Evolutionary conservation across 2,329 filamentous ascomycete genomes (phyloP), one percentile per base, ranked within the genome.

Genomic region (Nothomitra cinnamomea): DNA sequence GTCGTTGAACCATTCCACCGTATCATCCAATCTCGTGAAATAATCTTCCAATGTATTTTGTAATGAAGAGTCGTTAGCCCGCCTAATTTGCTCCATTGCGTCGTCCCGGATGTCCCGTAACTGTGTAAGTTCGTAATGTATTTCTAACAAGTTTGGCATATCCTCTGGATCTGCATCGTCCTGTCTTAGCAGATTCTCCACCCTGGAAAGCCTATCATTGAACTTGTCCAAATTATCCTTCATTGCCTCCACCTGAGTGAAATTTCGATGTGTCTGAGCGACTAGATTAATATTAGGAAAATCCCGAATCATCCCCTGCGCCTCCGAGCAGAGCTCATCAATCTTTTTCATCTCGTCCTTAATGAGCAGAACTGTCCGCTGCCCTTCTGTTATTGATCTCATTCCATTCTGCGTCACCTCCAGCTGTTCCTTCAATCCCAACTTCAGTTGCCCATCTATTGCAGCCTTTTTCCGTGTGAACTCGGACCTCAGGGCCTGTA

Each of bases 311-410:
- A 95, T 95, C 65, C 87, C 87, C 72, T 96, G 90, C 53, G 89
- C 89, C 69, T 98, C 94, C 58, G 89, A 88, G 71, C 92, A 98
- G 58, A 98, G 79, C 70, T 87, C 88, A 72, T 98, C 92, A 63
- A 98, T 96, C 70, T 90, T 94, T 75, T 94, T 88, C 80, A 98
- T 92, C 72, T 98, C 92, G 60, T 96, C 90, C 68, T 94, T 95
- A 70, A 95, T 95, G 61, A 85, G 79, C 64, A 87, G 84, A 36
- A 98, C 86, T 57, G 87, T 87, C 67, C 89, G 85, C 69, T 96
- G 89, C 54, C 89, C 89, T 64, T 95, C 88, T 45, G 79, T 80
- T 59, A 98, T 82, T 57, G 85, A 85, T 59, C 73, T 83, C 82
- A 98, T 95, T 66, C 92, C 92, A 60, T 85, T 79, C 70, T 96